Conservation (phyloP, 768 basidiomycete species). For the Hortiboletus campestris region DNA sequence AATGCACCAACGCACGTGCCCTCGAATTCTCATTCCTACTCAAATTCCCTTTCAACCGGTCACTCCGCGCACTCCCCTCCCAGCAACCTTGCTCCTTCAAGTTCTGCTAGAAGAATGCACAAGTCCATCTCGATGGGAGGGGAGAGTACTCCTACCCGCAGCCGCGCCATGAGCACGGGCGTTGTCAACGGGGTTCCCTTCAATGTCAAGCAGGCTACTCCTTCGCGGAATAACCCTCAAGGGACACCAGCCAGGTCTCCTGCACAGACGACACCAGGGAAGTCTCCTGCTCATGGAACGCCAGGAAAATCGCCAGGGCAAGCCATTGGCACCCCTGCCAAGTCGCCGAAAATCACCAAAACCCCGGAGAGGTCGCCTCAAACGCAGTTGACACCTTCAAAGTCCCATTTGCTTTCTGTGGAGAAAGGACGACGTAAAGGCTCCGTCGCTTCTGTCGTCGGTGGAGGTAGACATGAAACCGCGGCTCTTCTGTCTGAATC, state of each 20-base stretch:
- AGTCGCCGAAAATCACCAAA: constrained; percentile 20
- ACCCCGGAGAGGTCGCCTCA: constrained; percentile 23
- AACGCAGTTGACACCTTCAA: constrained; percentile 21
- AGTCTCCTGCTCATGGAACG: constrained; percentile 13
- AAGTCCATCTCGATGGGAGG: constrained; percentile 28
- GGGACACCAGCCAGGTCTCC: constrained; percentile 17
- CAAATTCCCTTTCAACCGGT: constrained; percentile 26
- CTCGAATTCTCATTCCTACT: constrained; percentile 24
- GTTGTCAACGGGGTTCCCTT: constrained; percentile 1
- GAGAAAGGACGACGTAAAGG: constrained; percentile 22
- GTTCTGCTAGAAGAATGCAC: constrained; percentile 33
- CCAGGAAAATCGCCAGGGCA: constrained; percentile 23
- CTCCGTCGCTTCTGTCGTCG: constrained; percentile 15
- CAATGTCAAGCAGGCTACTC: constrained; percentile 13
- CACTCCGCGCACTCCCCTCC: constrained; percentile 29
- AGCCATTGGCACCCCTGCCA: constrained; percentile 15
- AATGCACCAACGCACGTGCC: constrained; percentile 23
- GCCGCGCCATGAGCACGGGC: constrained; percentile 20
- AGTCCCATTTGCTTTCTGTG: constrained; percentile 12
- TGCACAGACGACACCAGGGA: constrained; percentile 20
- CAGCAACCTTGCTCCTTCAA: constrained; percentile 41
- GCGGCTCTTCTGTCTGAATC: constrained; percentile 20
- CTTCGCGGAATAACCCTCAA: constrained; percentile 11
- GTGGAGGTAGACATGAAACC: constrained; percentile 18
- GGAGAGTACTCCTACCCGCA: constrained; percentile 9